phyloP scores from a whole-genome alignment of 1,139 yeast species.

The Candida neerlandica region DNA sequence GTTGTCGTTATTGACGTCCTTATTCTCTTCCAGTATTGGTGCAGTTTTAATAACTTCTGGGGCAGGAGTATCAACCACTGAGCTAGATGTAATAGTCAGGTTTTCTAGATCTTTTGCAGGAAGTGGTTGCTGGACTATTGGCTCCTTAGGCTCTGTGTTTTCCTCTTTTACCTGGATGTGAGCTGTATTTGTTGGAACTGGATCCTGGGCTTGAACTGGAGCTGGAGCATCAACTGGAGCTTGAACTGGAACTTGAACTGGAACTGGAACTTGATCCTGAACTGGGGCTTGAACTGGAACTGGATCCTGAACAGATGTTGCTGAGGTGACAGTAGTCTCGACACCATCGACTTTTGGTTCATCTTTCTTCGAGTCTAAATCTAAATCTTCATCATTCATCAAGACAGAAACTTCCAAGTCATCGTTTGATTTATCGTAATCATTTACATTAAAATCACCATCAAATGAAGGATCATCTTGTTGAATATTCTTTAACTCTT shows the following conservation, averaged over 20 bases:
- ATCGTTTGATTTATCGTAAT: slow-evolving; percentile 13
- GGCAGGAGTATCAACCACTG: not conserved
- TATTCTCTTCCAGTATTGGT: not conserved
- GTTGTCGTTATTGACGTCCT: not conserved
- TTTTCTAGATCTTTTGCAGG: not conserved
- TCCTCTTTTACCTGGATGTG: not conserved
- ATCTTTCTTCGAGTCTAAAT: slow-evolving; percentile 23
- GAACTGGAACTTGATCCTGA: not conserved
- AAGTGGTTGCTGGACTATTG: not conserved
- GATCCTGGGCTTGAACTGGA: not conserved
- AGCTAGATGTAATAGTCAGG: not conserved
- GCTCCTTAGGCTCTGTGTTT: not conserved
- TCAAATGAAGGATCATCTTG: slow-evolving; percentile 19
- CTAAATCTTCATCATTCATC: slow-evolving; percentile 20
- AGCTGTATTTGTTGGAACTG: not conserved
- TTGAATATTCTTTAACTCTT: slow-evolving; percentile 15
- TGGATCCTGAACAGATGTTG: slow-evolving; percentile 9
- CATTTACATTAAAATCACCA: slow-evolving; percentile 15
- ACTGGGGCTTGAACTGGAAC: not conserved
- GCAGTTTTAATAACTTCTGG: not conserved
- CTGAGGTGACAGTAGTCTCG: slow-evolving; percentile 1
- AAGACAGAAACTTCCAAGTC: slow-evolving; percentile 15
- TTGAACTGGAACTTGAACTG: not conserved
- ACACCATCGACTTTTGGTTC: slow-evolving; percentile 15
- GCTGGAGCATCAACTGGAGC: not conserved